Evolutionary conservation across 805 yeast genomes (phyloP), one percentile per base, ranked within the genome.

Genomic region (Starmerella bombicola): DNA sequence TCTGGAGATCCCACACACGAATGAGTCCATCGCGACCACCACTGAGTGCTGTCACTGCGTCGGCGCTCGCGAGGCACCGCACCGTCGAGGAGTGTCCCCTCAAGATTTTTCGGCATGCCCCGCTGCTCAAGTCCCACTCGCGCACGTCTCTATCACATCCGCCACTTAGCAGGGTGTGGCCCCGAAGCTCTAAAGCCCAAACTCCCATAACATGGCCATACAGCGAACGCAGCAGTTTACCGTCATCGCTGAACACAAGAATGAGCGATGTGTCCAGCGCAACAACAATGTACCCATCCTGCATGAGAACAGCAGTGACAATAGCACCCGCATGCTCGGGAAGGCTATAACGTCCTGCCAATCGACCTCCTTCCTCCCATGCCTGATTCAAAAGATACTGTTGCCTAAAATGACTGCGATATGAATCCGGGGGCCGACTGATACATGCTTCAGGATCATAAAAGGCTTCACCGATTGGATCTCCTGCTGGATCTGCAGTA

Each of bases 191-290:
- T 45, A 91, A 78, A 23, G 93, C 86, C 96, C 97, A 88, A 12
- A 91, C 95, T 30, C 97, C 98, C 69, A 85, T 95, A 38, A 91
- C 84, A 58, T 91, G 98, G 4, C 98, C 98, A 62, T 83, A 84
- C 56, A 88, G 93, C 0, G 96, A 85, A 47, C 95, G 68, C n/a
- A 86, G 52, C 37, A 64, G 53, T 34, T 57, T 49, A 26, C 69
- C 69, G 44, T 59, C 63, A 37, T 53, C 55, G 28, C 59, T 50
- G 49, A 69, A 63, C 20, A 67, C 64, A 38, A 64, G 65, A 26
- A 71, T 55, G 18, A 63, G 54, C 21, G 69, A 61, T 42, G 64
- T 59, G 49, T 67, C 70, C 49, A 69, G 61, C 2, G 69, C 64
- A 30, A 65, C 55, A 23, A 61, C 63, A 21, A 64, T 60, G 46